Conservation (phyloP, 2,329 filamentous ascomycete genomes). For the Aphanocladium album region DNA sequence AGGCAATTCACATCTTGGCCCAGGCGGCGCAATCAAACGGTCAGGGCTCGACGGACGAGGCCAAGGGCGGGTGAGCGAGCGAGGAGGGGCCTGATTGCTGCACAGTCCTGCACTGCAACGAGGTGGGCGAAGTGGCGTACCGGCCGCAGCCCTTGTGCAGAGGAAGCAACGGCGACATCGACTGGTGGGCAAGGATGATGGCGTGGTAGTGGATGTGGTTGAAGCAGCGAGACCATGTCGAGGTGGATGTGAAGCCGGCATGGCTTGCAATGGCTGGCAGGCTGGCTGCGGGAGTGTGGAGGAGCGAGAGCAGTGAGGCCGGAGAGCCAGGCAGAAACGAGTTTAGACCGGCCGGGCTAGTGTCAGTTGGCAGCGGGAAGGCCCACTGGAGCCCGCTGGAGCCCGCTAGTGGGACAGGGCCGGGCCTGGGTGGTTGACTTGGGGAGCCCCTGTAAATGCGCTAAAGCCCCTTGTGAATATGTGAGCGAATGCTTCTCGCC, state of each 20-base stretch:
- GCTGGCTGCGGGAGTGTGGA: not conserved
- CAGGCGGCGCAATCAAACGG: conserved; percentile 1
- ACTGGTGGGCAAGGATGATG: not conserved
- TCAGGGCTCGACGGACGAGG: too few species aligned
- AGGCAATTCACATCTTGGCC: not conserved
- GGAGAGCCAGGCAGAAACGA: not conserved
- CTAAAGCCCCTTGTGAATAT: too few species aligned
- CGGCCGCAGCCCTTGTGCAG: not conserved
- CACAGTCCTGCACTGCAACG: too few species aligned
- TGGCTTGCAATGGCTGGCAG: not conserved
- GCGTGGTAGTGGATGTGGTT: not conserved
- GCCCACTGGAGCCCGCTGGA: not conserved
- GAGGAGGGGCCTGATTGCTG: not conserved
- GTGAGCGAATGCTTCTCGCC: too few species aligned
- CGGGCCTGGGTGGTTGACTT: too few species aligned
- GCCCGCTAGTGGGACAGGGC: not conserved
- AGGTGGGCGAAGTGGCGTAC: too few species aligned
- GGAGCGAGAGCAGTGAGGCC: not conserved
- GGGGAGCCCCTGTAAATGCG: not conserved
- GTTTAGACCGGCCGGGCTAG: not conserved
- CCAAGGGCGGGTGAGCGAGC: not conserved
- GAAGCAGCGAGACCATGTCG: not conserved
- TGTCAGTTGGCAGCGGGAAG: conserved; percentile 8
- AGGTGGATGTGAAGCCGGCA: too few species aligned
- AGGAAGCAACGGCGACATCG: not conserved